phyloP scores from a whole-genome alignment of 1,284 basidiomycete species.

The Leccinum huronense region DNA sequence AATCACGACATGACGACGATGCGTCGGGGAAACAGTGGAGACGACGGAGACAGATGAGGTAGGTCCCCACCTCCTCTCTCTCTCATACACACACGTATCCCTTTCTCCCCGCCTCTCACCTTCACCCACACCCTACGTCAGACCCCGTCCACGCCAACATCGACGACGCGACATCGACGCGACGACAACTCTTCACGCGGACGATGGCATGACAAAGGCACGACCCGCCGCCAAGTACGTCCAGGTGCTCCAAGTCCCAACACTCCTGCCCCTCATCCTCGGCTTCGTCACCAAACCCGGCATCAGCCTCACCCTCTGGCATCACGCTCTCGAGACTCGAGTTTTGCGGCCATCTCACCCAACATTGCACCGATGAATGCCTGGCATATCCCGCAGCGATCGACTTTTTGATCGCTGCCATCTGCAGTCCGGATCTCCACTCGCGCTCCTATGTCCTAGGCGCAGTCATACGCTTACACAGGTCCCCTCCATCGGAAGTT shows the following conservation, averaged over 20 bases:
- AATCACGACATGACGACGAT: too few relatives aligned
- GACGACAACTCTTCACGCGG: too few relatives aligned
- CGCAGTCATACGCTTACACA: constrained; percentile 51
- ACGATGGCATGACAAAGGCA: too few relatives aligned
- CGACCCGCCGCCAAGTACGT: constrained; percentile 37
- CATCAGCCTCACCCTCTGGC: constrained; percentile 44
- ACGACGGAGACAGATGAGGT: too few relatives aligned
- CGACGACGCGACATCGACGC: too few relatives aligned
- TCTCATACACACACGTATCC: too few relatives aligned
- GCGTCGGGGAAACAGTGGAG: too few relatives aligned
- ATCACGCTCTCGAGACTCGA: constrained; percentile 44
- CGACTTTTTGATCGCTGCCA: constrained; percentile 51
- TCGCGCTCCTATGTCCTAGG: constrained; percentile 49
- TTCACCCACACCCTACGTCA: too few relatives aligned
- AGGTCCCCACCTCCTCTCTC: too few relatives aligned
- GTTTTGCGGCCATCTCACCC: constrained; percentile 43
- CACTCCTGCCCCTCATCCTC: constrained; percentile 44
- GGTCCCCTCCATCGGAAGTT: constrained; percentile 22
- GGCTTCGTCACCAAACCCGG: constrained; percentile 45
- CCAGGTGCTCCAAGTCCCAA: constrained; percentile 45
- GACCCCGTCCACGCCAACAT: too few relatives aligned
- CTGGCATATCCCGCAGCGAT: constrained; percentile 43
- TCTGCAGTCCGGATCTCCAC: constrained; percentile 53
- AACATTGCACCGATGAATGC: constrained; percentile 46
- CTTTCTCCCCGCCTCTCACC: too few relatives aligned